phyloP scores from a whole-genome alignment of 129 eudicot genomes.

The Apium graveolens region DNA sequence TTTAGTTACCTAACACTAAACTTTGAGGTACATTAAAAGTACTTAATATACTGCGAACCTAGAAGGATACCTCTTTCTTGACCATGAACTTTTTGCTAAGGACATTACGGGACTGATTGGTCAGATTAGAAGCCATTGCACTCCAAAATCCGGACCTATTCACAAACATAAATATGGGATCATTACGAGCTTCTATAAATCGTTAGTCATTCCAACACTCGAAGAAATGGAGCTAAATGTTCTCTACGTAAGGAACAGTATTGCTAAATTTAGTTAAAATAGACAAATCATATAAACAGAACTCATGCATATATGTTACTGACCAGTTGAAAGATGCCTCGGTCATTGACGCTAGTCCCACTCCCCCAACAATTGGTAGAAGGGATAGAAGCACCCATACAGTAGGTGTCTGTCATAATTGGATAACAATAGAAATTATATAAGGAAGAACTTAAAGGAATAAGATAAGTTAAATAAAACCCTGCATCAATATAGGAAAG shows the following conservation, averaged over 20 bases:
- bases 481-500: not conserved
- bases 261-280: not conserved
- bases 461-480: not conserved
- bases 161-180: conserved; percentile 16
- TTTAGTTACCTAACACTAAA: too few relatives aligned
- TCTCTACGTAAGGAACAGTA: not conserved
- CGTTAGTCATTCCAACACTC: not conserved
- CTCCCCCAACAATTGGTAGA: conserved; percentile 96
- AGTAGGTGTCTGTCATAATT: conserved; percentile 57
- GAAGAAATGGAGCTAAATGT: not conserved
- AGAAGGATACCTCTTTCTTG: conserved; percentile 64
- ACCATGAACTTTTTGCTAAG: conserved; percentile 98
- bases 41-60: not conserved
- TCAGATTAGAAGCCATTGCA: conserved; percentile 99
- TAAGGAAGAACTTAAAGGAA: not conserved
- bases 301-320: conserved; percentile 4
- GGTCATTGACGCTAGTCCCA: conserved; percentile 88
- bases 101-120: conserved; percentile 92
- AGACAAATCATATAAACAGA: not conserved
- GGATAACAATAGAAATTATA: not conserved
- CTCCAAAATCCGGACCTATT: conserved; percentile 95
- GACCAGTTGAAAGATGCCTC: conserved; percentile 98
- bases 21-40: not conserved
- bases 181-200: conserved; percentile 5
- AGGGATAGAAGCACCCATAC: conserved; percentile 81